phyloP scores from a whole-genome alignment of 805 yeast species.

The Candida awuae region DNA sequence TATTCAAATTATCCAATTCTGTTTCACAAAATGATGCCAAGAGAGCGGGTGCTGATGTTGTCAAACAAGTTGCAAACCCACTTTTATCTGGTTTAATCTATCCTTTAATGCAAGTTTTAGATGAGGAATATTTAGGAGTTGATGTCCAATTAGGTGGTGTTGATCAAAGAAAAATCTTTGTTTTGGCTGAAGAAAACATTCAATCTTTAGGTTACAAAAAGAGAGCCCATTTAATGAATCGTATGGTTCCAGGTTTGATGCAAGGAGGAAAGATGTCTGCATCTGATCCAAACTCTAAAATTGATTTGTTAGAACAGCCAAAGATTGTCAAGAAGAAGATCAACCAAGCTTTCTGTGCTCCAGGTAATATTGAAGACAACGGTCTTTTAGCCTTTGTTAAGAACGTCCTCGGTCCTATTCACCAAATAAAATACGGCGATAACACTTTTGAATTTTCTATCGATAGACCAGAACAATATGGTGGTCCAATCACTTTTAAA shows the following conservation, averaged over 20 bases:
- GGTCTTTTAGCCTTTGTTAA: constrained; percentile 84
- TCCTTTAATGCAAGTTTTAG: constrained; percentile 98
- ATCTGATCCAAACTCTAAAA: constrained; percentile 96
- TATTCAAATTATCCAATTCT: constrained; percentile 74
- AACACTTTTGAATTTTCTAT: constrained; percentile 60
- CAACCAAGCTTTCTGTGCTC: constrained; percentile 88
- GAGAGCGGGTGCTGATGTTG: constrained; percentile 99
- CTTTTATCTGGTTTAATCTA: constrained; percentile 87
- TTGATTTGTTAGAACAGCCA: constrained; percentile 87
- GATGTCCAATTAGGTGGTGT: constrained; percentile 99
- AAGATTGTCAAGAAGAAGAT: constrained; percentile 84
- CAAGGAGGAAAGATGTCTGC: constrained; percentile 99
- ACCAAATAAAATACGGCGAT: constrained; percentile 59
- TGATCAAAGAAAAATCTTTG: constrained; percentile 96
- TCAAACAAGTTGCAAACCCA: constrained; percentile 93
- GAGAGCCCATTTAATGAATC: constrained; percentile 97
- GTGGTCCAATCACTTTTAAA: constrained; percentile 77
- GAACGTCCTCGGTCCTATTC: constrained; percentile 77
- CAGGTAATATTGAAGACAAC: constrained; percentile 86
- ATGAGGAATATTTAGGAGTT: constrained; percentile 79
- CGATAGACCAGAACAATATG: constrained; percentile 93
- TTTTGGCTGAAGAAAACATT: constrained; percentile 90
- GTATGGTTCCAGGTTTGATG: constrained; percentile 95
- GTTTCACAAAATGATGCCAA: constrained; percentile 94
- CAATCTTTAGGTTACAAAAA: constrained; percentile 85